Percentiles rank a stretch among this genome's conserved stretches.
Evolutionary conservation across 1,284 basidiomycete species (phyloP).

Genomic region (Ustilago bromivora): DNA sequence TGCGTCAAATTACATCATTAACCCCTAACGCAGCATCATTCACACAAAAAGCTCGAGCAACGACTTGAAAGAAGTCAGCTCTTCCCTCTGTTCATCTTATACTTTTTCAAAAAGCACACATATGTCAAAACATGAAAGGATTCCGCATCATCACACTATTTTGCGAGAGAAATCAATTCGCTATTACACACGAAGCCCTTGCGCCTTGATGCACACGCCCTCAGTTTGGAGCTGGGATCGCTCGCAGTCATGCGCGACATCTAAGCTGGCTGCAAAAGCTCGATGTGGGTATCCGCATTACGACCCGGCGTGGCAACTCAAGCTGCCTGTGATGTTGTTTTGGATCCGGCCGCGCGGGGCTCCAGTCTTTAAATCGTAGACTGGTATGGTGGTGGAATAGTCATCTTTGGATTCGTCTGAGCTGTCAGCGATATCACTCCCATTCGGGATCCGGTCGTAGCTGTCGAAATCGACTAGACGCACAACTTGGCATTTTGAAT

Average conservation of each 20-base stretch:
- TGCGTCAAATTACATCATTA: constrained; percentile 5
- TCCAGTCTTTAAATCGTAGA: background rate
- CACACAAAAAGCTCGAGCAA: background rate
- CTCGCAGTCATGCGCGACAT: background rate
- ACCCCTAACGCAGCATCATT: constrained; percentile 15
- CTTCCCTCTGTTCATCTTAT: background rate
- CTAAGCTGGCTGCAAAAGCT: no score
- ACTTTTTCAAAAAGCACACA: background rate
- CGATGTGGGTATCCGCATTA: no score
- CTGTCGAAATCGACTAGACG: background rate
- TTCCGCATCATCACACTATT: background rate
- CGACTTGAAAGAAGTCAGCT: background rate
- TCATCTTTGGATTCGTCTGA: background rate
- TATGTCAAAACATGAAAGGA: constrained; percentile 1
- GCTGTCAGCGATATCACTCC: background rate
- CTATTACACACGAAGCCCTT: background rate
- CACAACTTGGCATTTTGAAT: background rate
- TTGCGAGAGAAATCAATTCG: background rate
- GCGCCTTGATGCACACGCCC: no score
- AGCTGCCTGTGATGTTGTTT: background rate
- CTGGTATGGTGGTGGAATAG: background rate
- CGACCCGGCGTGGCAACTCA: background rate
- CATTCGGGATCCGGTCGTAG: background rate
- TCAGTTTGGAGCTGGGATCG: background rate
- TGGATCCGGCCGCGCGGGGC: background rate